A percentile compares a stretch with the other conserved stretches of the same genome.
Evolutionary conservation across 768 basidiomycete species (phyloP).

Genomic region (Rhizopogon sp.): DNA sequence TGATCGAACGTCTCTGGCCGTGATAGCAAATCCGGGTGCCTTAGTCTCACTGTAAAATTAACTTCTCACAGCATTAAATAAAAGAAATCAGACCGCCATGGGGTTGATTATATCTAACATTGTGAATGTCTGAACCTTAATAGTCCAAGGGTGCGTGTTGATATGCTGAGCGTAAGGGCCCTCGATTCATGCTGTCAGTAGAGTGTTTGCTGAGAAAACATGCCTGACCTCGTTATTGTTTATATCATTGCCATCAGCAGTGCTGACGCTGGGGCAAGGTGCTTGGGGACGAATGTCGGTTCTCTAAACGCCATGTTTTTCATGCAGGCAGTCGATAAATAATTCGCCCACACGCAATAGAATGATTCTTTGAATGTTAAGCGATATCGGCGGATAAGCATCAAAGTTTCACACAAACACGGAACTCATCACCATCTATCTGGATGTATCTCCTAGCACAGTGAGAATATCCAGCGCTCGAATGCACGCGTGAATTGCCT

Average conservation of each 20-base stretch:
- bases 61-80: neutral
- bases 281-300: neutral
- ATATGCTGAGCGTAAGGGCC: neutral
- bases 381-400: neutral
- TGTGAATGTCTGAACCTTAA: too few relatives aligned
- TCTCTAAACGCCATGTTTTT: neutral
- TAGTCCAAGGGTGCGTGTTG: neutral
- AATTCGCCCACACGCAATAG: neutral
- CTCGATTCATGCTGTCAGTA: neutral
- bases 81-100: neutral
- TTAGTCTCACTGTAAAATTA: slow-evolving; percentile 1
- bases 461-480: neutral
- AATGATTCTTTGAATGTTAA: neutral
- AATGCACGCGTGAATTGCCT: neutral
- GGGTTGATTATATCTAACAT: neutral
- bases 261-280: neutral
- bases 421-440: neutral
- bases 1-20: neutral
- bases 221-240: neutral
- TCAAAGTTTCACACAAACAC: neutral
- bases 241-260: neutral
- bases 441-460: neutral
- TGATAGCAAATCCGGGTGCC: neutral
- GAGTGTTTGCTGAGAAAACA: neutral
- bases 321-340: neutral